Evolutionary conservation across 176 grass and related monocot species (phyloP), one percentile per base, ranked within the genome.

Genomic region (Musa schizocarpa): DNA sequence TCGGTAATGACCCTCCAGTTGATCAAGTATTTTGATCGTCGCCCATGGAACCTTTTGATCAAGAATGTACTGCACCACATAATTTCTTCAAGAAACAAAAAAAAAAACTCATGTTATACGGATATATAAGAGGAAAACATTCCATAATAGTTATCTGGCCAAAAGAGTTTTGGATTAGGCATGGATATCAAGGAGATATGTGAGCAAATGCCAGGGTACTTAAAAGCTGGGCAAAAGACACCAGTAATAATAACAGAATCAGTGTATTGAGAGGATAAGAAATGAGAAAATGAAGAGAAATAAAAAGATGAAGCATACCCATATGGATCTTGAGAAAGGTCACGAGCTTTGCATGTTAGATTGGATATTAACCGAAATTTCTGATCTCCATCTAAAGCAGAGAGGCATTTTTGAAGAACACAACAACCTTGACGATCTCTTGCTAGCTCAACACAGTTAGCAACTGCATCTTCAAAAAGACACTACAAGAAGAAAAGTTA

Each of bases 21-120:
- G 80, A 62, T 89, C 75, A 61, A 93, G 68, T 83, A 98, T 78
- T 78, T 79, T 80, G 21, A 43, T 56, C 5, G 74, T 89, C n/a
- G 75, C 81, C 88, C 82, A 87, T 78, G 79, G 88, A 71, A 86
- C 77, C 43, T 83, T 65, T 52, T 86, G 78, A 17, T 19, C 14
- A 67, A 98, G 73, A 80, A 93, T 85, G 78, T 78, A 98, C 71
- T 98, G 94, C 59, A 98, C 83, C 78, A 91, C 94, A 62, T 98
- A 98, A 76, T 98, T 98, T 77, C 94, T 98, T 78, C 76, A 63
- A 57, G 58, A 56, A 79, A 81, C 68, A 77, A 50, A 53, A 14
- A n/a, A 65, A 20, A 53, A 50, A 8, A 25, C 13, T 71, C 50
- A 64, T 65, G 43, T 72, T 79, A 73, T 53, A 86, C 51, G 73